These are phyloP conservation scores for Pyrenophora tritici-repentis DNA, from an alignment of 2,329 filamentous ascomycete genomes.

Conservation along the genomic window DNA sequence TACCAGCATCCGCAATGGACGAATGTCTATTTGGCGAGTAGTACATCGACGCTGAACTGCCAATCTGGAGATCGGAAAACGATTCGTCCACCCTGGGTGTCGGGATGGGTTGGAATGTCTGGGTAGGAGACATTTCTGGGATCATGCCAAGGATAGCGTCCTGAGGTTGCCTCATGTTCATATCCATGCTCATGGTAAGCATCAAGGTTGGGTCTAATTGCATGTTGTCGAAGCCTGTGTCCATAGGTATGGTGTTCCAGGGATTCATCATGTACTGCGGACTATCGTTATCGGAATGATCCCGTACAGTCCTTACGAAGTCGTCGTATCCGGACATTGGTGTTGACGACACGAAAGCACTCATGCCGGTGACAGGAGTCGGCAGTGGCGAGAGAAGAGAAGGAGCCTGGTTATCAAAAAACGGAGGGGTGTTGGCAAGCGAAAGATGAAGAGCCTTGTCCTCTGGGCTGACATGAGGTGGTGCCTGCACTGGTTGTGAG, in stretches of 20 bases:
- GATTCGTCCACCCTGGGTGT: slow-evolving; percentile 54
- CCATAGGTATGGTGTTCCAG: slow-evolving; percentile 55
- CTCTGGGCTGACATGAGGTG: slow-evolving; percentile 41
- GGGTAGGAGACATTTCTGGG: slow-evolving; percentile 48
- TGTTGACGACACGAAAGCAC: slow-evolving; percentile 51
- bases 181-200: slow-evolving; percentile 53
- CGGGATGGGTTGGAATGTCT: slow-evolving; percentile 48
- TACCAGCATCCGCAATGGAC: slow-evolving; percentile 46
- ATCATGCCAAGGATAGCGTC: slow-evolving; percentile 54
- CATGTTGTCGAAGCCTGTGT: slow-evolving; percentile 51
- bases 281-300: slow-evolving; percentile 51
- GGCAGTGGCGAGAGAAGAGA: slow-evolving; percentile 47
- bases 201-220: slow-evolving; percentile 53
- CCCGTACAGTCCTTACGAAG: slow-evolving; percentile 47
- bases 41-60: slow-evolving; percentile 50
- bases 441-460: slow-evolving; percentile 36
- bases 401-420: slow-evolving; percentile 45
- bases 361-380: slow-evolving; percentile 45
- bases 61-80: slow-evolving; percentile 54
- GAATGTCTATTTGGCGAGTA: slow-evolving; percentile 48
- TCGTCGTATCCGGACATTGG: slow-evolving; percentile 55
- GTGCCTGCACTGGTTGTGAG: slow-evolving; percentile 39
- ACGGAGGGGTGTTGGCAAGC: slow-evolving; percentile 43
- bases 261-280: slow-evolving; percentile 55
- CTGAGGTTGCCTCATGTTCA: slow-evolving; percentile 46